Percentiles rank a stretch among this genome's conserved stretches.
phyloP scores from a whole-genome alignment of 1,284 basidiomycete species.

The Cutaneotrichosporon cyanovorans region DNA sequence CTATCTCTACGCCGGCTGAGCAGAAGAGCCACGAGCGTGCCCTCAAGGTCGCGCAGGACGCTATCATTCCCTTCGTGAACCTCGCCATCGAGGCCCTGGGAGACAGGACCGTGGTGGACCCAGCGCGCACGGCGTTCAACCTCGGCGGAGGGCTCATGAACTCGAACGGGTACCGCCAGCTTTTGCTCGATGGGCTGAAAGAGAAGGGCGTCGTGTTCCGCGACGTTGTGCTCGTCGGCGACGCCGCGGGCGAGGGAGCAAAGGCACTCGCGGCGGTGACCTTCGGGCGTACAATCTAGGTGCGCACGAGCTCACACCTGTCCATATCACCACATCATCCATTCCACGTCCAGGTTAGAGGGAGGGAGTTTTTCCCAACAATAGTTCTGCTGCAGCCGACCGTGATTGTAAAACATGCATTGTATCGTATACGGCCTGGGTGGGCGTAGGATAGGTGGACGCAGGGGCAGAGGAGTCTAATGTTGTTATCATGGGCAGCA shows the following conservation, averaged over 20 bases:
- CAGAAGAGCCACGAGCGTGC: conserved; percentile 21
- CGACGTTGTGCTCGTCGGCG: conserved; percentile 26
- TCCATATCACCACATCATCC: too few species aligned
- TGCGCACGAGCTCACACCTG: too few species aligned
- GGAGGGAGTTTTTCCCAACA: too few species aligned
- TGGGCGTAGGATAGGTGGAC: too few species aligned
- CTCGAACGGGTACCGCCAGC: conserved; percentile 27
- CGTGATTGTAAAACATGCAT: too few species aligned
- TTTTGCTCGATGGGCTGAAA: conserved; percentile 27
- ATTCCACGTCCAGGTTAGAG: too few species aligned
- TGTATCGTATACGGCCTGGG: too few species aligned
- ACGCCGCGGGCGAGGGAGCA: conserved; percentile 37
- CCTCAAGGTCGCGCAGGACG: conserved; percentile 18
- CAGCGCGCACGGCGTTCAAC: conserved; percentile 23
- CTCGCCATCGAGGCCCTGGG: conserved; percentile 31
- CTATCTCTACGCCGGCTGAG: conserved; percentile 5
- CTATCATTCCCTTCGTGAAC: conserved; percentile 24
- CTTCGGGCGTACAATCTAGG: conserved; percentile 8
- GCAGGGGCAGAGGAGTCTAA: too few species aligned
- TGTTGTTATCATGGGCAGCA: too few species aligned
- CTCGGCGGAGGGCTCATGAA: conserved; percentile 39
- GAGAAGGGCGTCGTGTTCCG: conserved; percentile 25
- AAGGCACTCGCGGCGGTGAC: conserved; percentile 27
- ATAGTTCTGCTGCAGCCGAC: too few species aligned
- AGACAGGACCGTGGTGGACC: conserved; percentile 27